Evolutionary conservation across 257 asterid species (phyloP).

Genomic region (Solanum chiquidenum): DNA sequence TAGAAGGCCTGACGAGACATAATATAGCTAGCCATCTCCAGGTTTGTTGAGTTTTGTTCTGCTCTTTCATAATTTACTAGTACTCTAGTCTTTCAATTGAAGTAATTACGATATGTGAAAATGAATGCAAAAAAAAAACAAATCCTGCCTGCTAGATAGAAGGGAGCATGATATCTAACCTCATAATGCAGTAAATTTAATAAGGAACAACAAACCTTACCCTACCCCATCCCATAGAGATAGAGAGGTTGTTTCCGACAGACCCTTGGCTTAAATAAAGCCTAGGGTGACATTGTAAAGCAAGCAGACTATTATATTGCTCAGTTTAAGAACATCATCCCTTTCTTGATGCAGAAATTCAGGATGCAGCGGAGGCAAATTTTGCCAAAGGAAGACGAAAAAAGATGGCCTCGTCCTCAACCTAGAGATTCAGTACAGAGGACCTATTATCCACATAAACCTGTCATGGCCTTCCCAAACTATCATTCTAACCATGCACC

Average conservation of each 20-base stretch:
- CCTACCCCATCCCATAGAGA: neutral
- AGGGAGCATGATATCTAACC: neutral
- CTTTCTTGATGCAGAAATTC: constrained; percentile 27
- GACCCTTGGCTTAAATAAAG: no score
- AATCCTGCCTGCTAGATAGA: neutral
- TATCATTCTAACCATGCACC: constrained; percentile 17
- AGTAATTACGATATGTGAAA: neutral
- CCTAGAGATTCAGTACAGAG: constrained; percentile 19
- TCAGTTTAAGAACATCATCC: neutral
- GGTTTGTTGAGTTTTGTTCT: constrained; percentile 7
- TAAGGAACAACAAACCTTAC: neutral
- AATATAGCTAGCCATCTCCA: constrained; percentile 51
- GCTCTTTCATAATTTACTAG: neutral
- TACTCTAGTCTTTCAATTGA: neutral
- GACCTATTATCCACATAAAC: constrained; percentile 20
- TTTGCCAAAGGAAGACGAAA: constrained; percentile 29
- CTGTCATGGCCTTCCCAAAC: constrained; percentile 32
- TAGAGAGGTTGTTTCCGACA: no score
- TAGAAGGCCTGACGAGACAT: constrained; percentile 43
- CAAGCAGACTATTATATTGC: neutral
- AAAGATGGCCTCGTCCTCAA: constrained; percentile 25
- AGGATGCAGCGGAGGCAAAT: constrained; percentile 35
- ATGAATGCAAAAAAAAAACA: neutral
- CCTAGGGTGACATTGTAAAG: neutral
- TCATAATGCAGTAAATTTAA: neutral